Evolutionary conservation across 257 asterid genomes (phyloP), one percentile per base, ranked within the genome.

Genomic region (Parsonsia alboflavescens): DNA sequence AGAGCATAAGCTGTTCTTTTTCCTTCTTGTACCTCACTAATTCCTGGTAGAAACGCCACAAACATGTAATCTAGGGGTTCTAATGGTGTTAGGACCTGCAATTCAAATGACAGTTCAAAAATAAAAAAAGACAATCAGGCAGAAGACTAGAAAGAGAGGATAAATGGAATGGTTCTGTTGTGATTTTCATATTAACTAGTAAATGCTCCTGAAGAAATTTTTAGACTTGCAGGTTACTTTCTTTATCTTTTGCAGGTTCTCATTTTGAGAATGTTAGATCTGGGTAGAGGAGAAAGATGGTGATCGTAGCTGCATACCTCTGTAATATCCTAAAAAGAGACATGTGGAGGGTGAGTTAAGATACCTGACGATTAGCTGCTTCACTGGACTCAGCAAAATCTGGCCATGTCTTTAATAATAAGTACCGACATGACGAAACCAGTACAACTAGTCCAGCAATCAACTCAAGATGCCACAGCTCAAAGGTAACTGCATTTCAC

Each of bases 41-140:
- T 77, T 77, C 98, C 96, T 16, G 98, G 97, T 66, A 91, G 84
- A 84, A 91, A 88, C 75, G 98, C 90, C 5, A 93, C 96, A 26
- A 87, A 81, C 65, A 91, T 54, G 84, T 91, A 91, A 76, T 93
- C 97, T 63, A 86, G 79, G 52, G 96, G 98, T 80, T 91, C 91
- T 54, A 93, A 85, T 16, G 91, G 85, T 63, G 89, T 85, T 76
- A 93, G 96, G 41, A 93, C 93, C 98, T 93, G 86, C 63, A 82
- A 67, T 73, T 77, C 48, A 48, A 57, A 73, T 52, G 11, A 17
- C 52, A 72, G 36, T 56, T 56, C 39, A 56, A 45, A 65, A 57
- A 2, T 17, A 67, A 36, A 7, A 46, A 17, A 49, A 58, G 11
- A 19, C 15, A 61, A 59, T 17, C 15, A 44, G 28, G 58, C 28